Evolutionary conservation across 345 rosid genomes (phyloP).

Genomic region (Hevea brasiliensis): DNA sequence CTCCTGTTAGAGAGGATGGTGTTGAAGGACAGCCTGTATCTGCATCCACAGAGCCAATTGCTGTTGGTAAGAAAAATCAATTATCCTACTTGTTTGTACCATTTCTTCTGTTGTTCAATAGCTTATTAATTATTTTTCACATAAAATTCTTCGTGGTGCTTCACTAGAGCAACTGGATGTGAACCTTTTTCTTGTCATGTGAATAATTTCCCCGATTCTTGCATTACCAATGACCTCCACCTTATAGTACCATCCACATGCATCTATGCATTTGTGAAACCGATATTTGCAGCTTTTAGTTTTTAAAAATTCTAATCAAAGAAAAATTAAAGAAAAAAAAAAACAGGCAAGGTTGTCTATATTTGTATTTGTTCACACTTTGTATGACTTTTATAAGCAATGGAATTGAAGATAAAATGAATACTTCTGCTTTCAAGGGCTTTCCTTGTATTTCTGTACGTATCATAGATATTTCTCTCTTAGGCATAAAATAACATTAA

Average conservation of each 20-base stretch:
- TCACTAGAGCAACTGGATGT: neutral
- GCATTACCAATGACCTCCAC: neutral
- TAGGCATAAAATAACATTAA: no score
- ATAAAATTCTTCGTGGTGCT: neutral
- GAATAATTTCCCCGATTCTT: neutral
- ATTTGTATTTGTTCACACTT: neutral
- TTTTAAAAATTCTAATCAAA: neutral
- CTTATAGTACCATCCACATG: neutral
- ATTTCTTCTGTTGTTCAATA: neutral
- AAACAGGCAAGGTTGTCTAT: neutral
- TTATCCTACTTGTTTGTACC: neutral
- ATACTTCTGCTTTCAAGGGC: no score
- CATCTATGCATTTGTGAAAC: no score
- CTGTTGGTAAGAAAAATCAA: conserved; percentile 62
- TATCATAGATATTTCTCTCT: no score
- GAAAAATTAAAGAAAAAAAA: neutral
- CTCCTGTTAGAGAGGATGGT: conserved; percentile 91
- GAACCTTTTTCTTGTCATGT: neutral
- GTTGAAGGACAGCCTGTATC: conserved; percentile 94
- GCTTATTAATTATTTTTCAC: neutral
- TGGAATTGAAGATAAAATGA: neutral
- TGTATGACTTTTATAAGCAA: neutral
- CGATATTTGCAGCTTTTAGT: neutral
- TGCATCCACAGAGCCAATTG: conserved; percentile 89
- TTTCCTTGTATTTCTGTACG: no score